Base-by-base conservation (phyloP, 2,329 filamentous ascomycete genomes). In the Capronia epimyces region DNA sequence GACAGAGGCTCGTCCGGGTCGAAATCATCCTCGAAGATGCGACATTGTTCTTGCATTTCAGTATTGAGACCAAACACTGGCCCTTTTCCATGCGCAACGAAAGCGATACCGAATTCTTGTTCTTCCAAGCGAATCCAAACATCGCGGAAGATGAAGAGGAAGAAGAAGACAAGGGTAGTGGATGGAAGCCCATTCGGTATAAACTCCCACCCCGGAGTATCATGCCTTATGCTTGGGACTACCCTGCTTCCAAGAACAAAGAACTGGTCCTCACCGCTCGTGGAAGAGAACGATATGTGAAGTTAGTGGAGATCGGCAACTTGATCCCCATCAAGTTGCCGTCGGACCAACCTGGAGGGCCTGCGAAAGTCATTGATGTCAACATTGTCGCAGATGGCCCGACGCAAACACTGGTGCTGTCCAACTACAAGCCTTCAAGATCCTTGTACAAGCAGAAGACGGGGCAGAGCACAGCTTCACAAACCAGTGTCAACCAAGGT, bases 211-310 rank as follows among this genome's bases (percentile, higher is more conserved):
- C 91, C 10, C 80, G 93, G 53, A 97, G 91, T 68, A 96, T 98
- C 68, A 98, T 98, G 93, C 93, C 94, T 0, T 98, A 98, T 64
- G 91, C 93, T 1, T 98, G 93, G 93, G 94, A 98, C 66, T 98
- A 95, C 70, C 94, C 93, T 1, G 91, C 93, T 1, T 90, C 89
- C n/a, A 96, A 95, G 71, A 86, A 88, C 71, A 95, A 93, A 63
- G 93, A 96, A 66, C 80, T 98, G 32, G 82, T 97, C 43, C 82
- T 98, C 64, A 83, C 76, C 46, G 85, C 84, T 6, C 82, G 84
- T 63, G 83, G 83, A 55, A 88, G 85, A 64, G 89, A 96, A 65
- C 79, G 93, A 24, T 89, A 96, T 64, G 86, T 98, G 66, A 96
- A 94, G 67, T 78, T 98, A 59, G 88, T 91, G 2, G 93, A 98